A percentile compares a stretch with the other conserved stretches of the same genome.
Conservation (phyloP, 176 grass and related monocot genomes). For the Raddia guianensis region DNA sequence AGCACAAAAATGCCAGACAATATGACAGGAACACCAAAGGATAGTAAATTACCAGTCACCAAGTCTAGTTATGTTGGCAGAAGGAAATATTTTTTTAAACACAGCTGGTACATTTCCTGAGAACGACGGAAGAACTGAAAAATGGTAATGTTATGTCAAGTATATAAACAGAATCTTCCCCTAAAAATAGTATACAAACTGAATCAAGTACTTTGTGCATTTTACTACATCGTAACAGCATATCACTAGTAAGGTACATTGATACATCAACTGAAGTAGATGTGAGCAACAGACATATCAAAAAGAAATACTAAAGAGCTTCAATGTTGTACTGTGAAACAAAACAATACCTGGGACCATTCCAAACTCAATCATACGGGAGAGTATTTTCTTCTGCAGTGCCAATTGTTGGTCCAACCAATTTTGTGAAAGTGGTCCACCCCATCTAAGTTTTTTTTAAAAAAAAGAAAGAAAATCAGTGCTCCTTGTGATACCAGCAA, state of each 20-base stretch:
- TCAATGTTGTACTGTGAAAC: constrained; percentile 11
- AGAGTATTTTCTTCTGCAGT: constrained; percentile 73
- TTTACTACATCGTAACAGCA: constrained; percentile 10
- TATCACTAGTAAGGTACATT: constrained; percentile 27
- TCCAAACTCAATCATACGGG: constrained; percentile 86
- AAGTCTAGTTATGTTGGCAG: constrained; percentile 87
- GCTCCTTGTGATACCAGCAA: neutral
- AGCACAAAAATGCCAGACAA: constrained; percentile 17
- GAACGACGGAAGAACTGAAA: constrained; percentile 93
- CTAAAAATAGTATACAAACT: constrained; percentile 4
- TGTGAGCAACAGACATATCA: neutral
- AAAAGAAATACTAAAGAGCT: constrained; percentile 25
- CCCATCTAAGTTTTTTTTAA: constrained; percentile 64
- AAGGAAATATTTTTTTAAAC: constrained; percentile 78
- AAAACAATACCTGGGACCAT: constrained; percentile 82
- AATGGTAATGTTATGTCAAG: constrained; percentile 36
- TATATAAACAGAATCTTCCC: constrained; percentile 21
- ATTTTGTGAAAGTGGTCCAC: constrained; percentile 87
- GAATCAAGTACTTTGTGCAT: neutral
- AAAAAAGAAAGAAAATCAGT: constrained; percentile 13
- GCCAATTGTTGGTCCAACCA: constrained; percentile 84
- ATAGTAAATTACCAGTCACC: constrained; percentile 79
- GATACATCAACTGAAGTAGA: constrained; percentile 23
- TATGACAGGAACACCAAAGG: constrained; percentile 28
- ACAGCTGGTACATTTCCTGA: constrained; percentile 92